Evolutionary conservation across 306 rosid genomes (phyloP).

Genomic region (Delonix regia): DNA sequence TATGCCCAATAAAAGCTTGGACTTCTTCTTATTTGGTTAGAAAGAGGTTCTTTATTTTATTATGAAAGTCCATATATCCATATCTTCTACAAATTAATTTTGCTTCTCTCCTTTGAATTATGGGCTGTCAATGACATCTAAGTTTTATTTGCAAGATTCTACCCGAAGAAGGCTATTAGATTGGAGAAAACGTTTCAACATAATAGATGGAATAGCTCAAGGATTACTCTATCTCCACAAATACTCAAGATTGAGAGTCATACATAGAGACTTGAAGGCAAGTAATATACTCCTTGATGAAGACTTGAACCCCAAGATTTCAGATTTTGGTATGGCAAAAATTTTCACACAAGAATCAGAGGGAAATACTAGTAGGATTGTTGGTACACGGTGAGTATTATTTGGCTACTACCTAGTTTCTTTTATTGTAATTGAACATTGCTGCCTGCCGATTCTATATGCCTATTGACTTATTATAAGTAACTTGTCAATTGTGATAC

Average conservation of each 20-base stretch:
- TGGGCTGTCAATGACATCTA: no score
- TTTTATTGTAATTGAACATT: no score
- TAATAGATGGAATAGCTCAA: conserved; percentile 35
- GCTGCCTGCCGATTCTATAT: no score
- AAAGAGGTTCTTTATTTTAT: no score
- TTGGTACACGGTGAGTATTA: conserved; percentile 33
- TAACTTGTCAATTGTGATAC: no score
- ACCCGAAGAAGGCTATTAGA: not conserved
- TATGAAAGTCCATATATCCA: not conserved
- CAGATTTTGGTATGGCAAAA: conserved; percentile 37
- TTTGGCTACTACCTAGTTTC: no score
- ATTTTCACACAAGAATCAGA: conserved; percentile 19
- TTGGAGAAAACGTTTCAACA: conserved; percentile 34
- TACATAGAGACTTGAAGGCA: conserved; percentile 32
- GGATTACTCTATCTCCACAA: conserved; percentile 42
- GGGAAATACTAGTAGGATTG: conserved; percentile 14
- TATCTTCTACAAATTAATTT: no score
- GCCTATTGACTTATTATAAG: no score
- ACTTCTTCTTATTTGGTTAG: not conserved
- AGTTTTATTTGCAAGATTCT: not conserved
- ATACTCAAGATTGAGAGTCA: conserved; percentile 26
- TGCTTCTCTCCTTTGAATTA: no score
- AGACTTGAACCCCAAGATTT: conserved; percentile 27
- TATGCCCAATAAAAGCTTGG: conserved; percentile 41
- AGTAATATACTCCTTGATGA: conserved; percentile 42